Evolutionary conservation across 2,329 filamentous ascomycete genomes (phyloP), one percentile per base, ranked within the genome.

Genomic region (Arthrobotrys pseudoclavata): DNA sequence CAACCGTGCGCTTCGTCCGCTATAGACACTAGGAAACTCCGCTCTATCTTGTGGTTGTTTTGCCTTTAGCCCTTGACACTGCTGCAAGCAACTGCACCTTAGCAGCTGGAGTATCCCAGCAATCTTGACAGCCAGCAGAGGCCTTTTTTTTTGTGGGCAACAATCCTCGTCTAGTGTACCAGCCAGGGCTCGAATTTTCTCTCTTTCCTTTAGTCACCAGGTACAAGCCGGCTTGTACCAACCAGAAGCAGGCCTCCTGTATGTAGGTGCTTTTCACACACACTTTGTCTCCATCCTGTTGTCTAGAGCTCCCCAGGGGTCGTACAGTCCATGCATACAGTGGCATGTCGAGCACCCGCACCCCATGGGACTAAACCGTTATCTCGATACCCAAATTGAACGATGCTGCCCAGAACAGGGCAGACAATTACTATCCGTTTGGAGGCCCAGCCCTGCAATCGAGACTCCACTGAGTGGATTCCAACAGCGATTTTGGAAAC

Each of bases 241-340:
- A 66, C 57, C 57, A 70, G 72, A 52, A 62, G 50, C 67, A 68
- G 74, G 71, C 71, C 74, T 71, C 74, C 74, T 77, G 74, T 77
- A 68, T 77, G 74, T 77, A 68, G 47, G 74, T 77, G 42, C 67
- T 70, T 61, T 77, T 53, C 66, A 70, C 71, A 64, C 48, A 31
- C 57, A 18, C 48, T 52, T 66, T 55, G 50, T 47, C 60, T 48
- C 50, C 55, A 53, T 67, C 57, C 47, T 31, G 31, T 45, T 66
- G 47, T 48, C 62, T 76, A 29, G 62, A 75, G 70, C 70, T 75
- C 62, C 70, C 70, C 70, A 75, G 70, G 52, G 70, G 63, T 55
- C 40, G 24, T 48, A 42, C 18, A 15, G 42, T 34, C 57, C 24
- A 37, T 71, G 26, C 60, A 63, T 63, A 24, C 60, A 31, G 60